Percentiles rank a stretch among this genome's conserved stretches.
These are phyloP conservation scores for Reutealis trisperma DNA, from an alignment of 345 rosid genomes.

Conservation along the genomic window DNA sequence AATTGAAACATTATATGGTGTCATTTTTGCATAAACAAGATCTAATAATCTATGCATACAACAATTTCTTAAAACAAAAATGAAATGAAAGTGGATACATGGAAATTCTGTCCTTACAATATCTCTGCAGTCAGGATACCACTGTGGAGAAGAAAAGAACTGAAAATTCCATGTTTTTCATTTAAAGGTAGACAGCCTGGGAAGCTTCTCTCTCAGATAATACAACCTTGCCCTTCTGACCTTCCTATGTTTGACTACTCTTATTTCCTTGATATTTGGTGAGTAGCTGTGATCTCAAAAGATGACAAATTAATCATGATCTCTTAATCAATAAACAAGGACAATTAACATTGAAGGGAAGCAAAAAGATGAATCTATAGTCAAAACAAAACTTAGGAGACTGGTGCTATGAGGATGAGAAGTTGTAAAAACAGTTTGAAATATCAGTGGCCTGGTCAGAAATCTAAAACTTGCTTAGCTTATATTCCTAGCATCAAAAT, in stretches of 20 bases:
- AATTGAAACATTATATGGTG: background rate
- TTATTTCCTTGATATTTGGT: conserved; percentile 74
- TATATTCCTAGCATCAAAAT: background rate
- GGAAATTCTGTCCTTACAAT: conserved; percentile 17
- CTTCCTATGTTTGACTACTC: conserved; percentile 63
- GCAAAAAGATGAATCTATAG: background rate
- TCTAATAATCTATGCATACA: conserved; percentile 8
- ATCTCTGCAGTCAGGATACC: conserved; percentile 1
- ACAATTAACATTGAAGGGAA: background rate
- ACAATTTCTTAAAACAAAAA: conserved; percentile 4
- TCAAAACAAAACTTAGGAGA: background rate
- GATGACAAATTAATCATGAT: background rate
- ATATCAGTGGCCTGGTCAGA: background rate
- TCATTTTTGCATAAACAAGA: conserved; percentile 12
- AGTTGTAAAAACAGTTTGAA: background rate
- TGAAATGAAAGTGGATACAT: background rate
- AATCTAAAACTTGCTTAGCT: background rate
- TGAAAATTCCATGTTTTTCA: conserved; percentile 29
- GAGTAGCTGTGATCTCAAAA: conserved; percentile 56
- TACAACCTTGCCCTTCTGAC: conserved; percentile 88
- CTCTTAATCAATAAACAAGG: background rate
- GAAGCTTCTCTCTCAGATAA: conserved; percentile 87
- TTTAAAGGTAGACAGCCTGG: conserved; percentile 86
- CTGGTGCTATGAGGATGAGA: background rate
- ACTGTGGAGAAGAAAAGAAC: background rate